Evolutionary conservation across 2,329 filamentous ascomycete genomes (phyloP), one percentile per base, ranked within the genome.

Genomic region (Sporothrix sp.): DNA sequence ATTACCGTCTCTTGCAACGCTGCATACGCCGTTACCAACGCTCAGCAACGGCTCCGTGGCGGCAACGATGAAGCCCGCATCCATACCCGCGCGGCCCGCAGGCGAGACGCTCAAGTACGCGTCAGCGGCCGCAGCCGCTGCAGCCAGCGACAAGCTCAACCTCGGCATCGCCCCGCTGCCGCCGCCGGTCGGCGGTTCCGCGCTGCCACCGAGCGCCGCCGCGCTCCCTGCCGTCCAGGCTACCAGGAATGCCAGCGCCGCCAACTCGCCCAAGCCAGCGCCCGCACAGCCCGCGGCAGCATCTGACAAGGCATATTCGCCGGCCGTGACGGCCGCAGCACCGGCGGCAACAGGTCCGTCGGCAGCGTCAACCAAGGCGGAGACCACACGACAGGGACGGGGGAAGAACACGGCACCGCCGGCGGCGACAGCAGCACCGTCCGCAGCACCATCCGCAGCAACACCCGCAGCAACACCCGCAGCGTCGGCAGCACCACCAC

Each of bases 21-120:
- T 98, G 60, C 89, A 97, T 66, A 84, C 82, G 27, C 82, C 84
- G 6, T 65, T 84, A 59, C 68, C 81, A 10, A 78, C 73, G 52
- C 76, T 76, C 52, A 75, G 78, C 58, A 85, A 77, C 63, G 77
- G 77, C 35, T 58, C 62, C 3, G n/a, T 45, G 23, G 38, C 52
- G 7, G 74, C 74, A 48, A 71, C 75, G 48, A 97, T 97, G 91
- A 98, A 97, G 71, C 91, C 93, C 11, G 93, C 93, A 16, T 83
- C 88, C 16, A 70, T 90, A 60, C 93, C 93, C 1, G 82, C 86
- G 53, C 81, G 91, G 65, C 82, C 87, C 7, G 85, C 88, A 4
- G 89, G 89, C 43, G 91, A 97, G 65, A 87, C 86, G 1, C 74
- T 98, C 58, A 97, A 97, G 68, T 98, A 98, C 65, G 93, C 93